A percentile compares a stretch with the other conserved stretches of the same genome.
These are phyloP conservation scores for Lasiosphaeria miniovina DNA, from an alignment of 495 filamentous ascomycete genomes.

Conservation along the genomic window DNA sequence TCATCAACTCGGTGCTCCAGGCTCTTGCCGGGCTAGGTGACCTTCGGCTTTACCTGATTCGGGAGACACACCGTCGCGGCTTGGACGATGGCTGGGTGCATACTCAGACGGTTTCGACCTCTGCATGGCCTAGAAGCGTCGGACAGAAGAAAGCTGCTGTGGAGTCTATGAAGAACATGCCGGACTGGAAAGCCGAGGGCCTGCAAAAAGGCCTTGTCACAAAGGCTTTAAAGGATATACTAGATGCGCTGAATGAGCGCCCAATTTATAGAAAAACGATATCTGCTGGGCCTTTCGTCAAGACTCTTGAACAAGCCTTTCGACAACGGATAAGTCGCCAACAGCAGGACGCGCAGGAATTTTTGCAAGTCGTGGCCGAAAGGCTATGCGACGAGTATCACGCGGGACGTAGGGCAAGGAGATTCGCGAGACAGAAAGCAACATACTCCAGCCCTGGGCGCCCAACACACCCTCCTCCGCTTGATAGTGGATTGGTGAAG, in stretches of 20 bases:
- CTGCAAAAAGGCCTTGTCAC: slow-evolving; percentile 79
- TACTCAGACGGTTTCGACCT: slow-evolving; percentile 50
- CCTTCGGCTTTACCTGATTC: slow-evolving; percentile 83
- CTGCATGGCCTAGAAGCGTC: slow-evolving; percentile 16
- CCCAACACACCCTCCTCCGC: no score
- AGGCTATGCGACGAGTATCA: slow-evolving; percentile 91
- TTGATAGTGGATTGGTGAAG: no score
- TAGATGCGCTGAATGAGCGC: slow-evolving; percentile 90
- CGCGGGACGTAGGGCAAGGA: slow-evolving; percentile 69
- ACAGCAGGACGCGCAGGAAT: slow-evolving; percentile 99
- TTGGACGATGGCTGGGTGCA: slow-evolving; percentile 75
- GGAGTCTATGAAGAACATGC: slow-evolving; percentile 38
- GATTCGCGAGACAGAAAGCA: slow-evolving; percentile 33
- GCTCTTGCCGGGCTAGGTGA: slow-evolving; percentile 92
- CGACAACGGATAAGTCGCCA: slow-evolving; percentile 83
- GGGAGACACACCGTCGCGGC: slow-evolving; percentile 76
- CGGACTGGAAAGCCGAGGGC: slow-evolving; percentile 66
- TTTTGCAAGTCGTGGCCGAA: slow-evolving; percentile 90
- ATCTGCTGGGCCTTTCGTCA: slow-evolving; percentile 75
- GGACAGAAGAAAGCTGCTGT: slow-evolving; percentile 1
- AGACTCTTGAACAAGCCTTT: slow-evolving; percentile 79
- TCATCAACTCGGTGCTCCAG: slow-evolving; percentile 97
- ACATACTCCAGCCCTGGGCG: not conserved
- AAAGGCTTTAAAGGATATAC: slow-evolving; percentile 83
- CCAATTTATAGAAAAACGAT: slow-evolving; percentile 94